These are phyloP conservation scores for Phytophthora boehmeriae DNA, from an alignment of 352 stramenopile species.

Conservation along the genomic window DNA sequence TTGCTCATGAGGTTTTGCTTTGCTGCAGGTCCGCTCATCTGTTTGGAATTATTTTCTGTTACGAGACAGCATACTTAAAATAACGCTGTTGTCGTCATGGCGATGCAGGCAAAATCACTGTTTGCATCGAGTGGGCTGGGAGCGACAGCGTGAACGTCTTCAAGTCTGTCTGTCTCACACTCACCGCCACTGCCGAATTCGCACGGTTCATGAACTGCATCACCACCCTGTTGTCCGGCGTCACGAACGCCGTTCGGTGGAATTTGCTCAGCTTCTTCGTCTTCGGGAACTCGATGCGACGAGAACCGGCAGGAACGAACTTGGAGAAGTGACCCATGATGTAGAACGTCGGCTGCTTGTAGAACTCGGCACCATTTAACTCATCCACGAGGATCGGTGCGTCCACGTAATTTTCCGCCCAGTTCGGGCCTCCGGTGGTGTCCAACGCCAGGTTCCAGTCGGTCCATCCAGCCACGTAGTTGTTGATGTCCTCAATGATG, in stretches of 20 bases:
- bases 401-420: conserved; percentile 75
- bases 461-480: conserved; percentile 79
- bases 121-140: too few species aligned
- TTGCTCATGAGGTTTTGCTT: too few species aligned
- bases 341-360: conserved; percentile 88
- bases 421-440: conserved; percentile 73
- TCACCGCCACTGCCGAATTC: conserved; percentile 21
- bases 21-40: too few species aligned
- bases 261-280: conserved; percentile 34
- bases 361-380: conserved; percentile 56
- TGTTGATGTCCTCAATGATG: conserved; percentile 87
- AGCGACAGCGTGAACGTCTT: too few species aligned
- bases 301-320: conserved; percentile 60
- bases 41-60: too few species aligned
- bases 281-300: conserved; percentile 37
- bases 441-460: conserved; percentile 90
- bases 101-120: background rate
- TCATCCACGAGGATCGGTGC: conserved; percentile 77
- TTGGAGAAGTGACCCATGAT: conserved; percentile 76
- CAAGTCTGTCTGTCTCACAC: too few species aligned
- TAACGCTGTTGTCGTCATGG: too few species aligned
- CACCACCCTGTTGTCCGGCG: conserved; percentile 33
- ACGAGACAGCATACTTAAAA: too few species aligned
- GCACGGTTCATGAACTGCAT: conserved; percentile 39
- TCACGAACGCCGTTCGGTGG: conserved; percentile 55